phyloP scores from a whole-genome alignment of 768 basidiomycete species.

The Strobilomyces dryophilus region DNA sequence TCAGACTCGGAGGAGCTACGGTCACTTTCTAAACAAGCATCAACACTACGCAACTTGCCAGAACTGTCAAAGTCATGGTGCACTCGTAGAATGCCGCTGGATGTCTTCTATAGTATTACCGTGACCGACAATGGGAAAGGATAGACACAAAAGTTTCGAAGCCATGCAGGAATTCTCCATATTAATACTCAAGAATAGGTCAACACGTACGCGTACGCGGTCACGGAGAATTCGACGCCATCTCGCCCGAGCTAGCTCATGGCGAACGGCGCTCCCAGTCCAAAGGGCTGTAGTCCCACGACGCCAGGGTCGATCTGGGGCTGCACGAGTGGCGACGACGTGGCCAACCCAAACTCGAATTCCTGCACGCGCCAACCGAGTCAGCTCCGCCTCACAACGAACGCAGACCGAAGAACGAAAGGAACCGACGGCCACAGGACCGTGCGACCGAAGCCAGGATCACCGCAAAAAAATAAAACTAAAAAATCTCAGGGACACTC shows the following conservation, averaged over 20 bases:
- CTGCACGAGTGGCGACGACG: constrained; percentile 30
- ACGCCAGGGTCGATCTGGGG: constrained; percentile 23
- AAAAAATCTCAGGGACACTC: constrained; percentile 38
- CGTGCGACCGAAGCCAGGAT: not conserved
- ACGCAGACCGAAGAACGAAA: not conserved
- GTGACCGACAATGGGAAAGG: too few species aligned
- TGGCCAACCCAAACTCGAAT: constrained; percentile 30
- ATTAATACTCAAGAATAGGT: too few species aligned
- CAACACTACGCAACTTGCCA: too few species aligned
- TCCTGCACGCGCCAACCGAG: constrained; percentile 19
- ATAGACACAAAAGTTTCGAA: too few species aligned
- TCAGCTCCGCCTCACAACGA: not conserved
- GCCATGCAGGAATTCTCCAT: too few species aligned
- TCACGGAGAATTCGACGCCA: not conserved
- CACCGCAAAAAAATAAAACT: constrained; percentile 10
- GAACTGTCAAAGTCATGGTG: too few species aligned
- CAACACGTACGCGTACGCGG: not conserved
- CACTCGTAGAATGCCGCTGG: too few species aligned
- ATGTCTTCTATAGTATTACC: too few species aligned
- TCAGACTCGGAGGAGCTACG: too few species aligned
- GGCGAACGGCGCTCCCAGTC: constrained; percentile 29
- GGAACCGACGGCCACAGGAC: not conserved
- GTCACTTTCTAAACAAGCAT: too few species aligned
- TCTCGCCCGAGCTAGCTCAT: constrained; percentile 13
- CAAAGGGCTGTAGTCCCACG: constrained; percentile 19